Evolutionary conservation across 495 filamentous ascomycete species (phyloP), one percentile per base, ranked within the genome.

Genomic region (Durotheca rogersii): DNA sequence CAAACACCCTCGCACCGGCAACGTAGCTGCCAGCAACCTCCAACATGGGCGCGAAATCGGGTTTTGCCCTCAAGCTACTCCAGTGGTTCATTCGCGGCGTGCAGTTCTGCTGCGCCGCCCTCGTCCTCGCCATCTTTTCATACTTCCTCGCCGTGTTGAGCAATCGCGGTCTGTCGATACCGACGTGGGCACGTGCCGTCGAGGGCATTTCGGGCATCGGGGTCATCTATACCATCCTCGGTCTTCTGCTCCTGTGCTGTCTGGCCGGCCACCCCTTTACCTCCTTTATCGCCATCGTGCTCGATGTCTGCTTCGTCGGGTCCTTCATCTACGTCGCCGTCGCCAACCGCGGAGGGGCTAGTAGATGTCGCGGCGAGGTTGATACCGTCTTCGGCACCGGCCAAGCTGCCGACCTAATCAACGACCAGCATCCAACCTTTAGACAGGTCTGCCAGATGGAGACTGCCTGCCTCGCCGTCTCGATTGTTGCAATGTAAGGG

Each of bases 111-210:
- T 85, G 79, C 61, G 73, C 81, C 18, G 84, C 74, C 46, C 72
- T 93, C 46, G 80, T 91, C 45, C 77, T 95, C 38, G 88, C 82
- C 62, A 81, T 94, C 52, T 91, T 85, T 77, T 88, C 85, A 18
- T 95, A 87, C 69, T 85, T 83, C 72, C 73, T 87, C 18, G 75
- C 81, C 1, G 67, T 74, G 16, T 81, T 89, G 7, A 44, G 74
- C 38, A 73, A 80, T 53, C 78, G 86, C 67, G 52, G 80, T 55
- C 62, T 81, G 15, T 32, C 56, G 27, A 88, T 90, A 57, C 72
- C 76, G 2, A 79, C 64, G 55, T 87, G 81, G 75, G 69, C 83
- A 41, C 82, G 80, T 41, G 90, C 90, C 30, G 88, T 94, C 19
- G 85, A 87, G 51, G 90, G 90, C 65, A 84, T 96, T 27, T 76